Conservation (phyloP, 208 protist species). For the Leishmania tarentolae region DNA sequence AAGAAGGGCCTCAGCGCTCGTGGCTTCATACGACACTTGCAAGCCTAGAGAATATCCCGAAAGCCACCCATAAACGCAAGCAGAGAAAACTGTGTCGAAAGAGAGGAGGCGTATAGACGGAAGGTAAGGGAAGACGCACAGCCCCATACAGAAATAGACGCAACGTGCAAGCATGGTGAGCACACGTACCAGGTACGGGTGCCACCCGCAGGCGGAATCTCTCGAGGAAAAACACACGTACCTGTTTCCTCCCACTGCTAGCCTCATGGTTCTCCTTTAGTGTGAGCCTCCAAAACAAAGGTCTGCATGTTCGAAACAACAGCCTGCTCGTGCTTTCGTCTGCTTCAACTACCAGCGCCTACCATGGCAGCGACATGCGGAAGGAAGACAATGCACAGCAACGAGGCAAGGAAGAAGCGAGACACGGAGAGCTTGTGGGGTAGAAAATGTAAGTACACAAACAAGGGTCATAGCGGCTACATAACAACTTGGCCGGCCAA, state of each 20-base stretch:
- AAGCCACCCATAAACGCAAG: not conserved
- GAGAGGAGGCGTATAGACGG: not conserved
- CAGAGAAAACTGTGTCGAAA: not conserved
- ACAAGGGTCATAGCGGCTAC: not conserved
- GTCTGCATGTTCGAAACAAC: not conserved
- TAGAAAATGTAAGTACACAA: not conserved
- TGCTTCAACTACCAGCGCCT: not conserved
- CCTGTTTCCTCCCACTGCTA: not conserved
- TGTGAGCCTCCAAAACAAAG: not conserved
- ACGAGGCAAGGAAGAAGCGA: constrained; percentile 1
- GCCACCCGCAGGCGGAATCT: not conserved
- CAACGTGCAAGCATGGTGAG: not conserved
- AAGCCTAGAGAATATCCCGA: not conserved
- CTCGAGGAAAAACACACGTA: not conserved
- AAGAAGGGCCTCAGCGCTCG: not conserved
- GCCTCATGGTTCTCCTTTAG: not conserved
- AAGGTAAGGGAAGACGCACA: not conserved
- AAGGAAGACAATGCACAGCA: constrained; percentile 5
- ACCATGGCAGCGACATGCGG: not conserved
- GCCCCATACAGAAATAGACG: not conserved
- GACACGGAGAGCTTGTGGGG: not conserved
- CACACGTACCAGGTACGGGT: not conserved
- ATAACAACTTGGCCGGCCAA: not conserved
- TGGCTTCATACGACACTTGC: not conserved
- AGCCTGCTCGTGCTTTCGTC: not conserved